Evolutionary conservation across 345 rosid genomes (phyloP), one percentile per base, ranked within the genome.

Genomic region (Citrus cavaleriei): DNA sequence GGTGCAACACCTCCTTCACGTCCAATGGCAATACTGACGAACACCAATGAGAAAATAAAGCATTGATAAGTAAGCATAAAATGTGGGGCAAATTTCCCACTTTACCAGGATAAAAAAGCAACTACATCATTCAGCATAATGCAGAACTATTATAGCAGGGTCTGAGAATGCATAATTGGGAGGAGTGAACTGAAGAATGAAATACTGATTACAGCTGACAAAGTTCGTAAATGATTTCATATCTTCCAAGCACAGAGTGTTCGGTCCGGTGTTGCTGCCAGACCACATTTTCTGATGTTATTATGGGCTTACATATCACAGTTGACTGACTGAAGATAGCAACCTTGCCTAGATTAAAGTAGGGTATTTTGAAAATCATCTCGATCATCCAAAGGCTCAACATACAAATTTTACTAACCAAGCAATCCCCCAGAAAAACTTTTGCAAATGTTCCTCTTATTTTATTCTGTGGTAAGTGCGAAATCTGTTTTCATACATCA

Each of bases 1-100:
- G 96, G 96, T 2, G 91, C 89, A 79, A 92, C 91, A 30, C 96
- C 96, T 78, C 96, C 96, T 87, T 87, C 96, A 75, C 84, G 91
- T 84, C 94, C 96, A 80, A 92, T 92, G 14, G 94, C 93, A 82
- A 90, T 85, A 81, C 96, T 92, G 83, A 74, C 22, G 54, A 62
- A 83, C 21, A 81, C 62, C 64, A 79, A 71, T 10, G 38, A 62
- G 7, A 32, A 62, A 28, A 27, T 62, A 81, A 32, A 68, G 42
- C 27, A 32, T 70, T 42, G 77, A 62, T 67, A 10, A 28, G 35
- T 22, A 60, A 58, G 74, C 4, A 24, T 10, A 35, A 55, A 54
- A 54, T 10, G 40, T 21, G 16, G 24, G 14, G 57, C 61, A 35
- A 38, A 74, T 19, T 19, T 64, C 40, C 40, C 19, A 37, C 0